Evolutionary conservation across 345 rosid genomes (phyloP), one percentile per base, ranked within the genome.

Genomic region (Sapria himalayana): DNA sequence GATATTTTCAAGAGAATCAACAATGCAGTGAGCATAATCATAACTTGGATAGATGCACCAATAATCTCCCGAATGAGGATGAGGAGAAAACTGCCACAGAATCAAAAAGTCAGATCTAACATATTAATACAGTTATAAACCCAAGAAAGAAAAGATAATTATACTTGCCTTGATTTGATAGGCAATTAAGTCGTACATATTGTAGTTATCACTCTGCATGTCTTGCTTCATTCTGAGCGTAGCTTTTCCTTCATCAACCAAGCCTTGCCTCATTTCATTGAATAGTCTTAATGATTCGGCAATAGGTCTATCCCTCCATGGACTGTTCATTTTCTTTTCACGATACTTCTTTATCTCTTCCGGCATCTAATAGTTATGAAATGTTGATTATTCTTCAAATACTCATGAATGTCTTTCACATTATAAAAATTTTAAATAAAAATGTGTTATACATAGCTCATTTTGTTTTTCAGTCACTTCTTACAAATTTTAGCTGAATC

Each of bases 211-310:
- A 68, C 74, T 84, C 74, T 80, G 95, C 99, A 91, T 91, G 46
- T 91, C 99, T 48, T 91, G 99, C 65, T 79, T 91, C 99, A 91
- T 84, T 60, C 92, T 66, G 19, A 84, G 70, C 29, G 99, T 84
- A 20, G 99, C 95, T 55, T 84, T 77, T 18, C 92, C 99, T 70
- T 84, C 95, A 48, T 72, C 93, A 44, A 84, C 67, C 67, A 69
- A 31, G 31, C 95, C 95, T 37, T 57, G 58, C 62, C 58, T 71
- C 95, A 76, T 84, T 52, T 91, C 95, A 43, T 84, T 92, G 71
- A 84, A 84, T 16, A 84, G 80, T 62, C 65, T 66, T 57, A 91
- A 61, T 54, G 99, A 91, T 46, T 84, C 89, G 46, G 63, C 58
- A 57, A 74, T 63, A 12, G 93, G 92, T 34, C 99, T 68, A 49